A percentile compares a stretch with the other conserved stretches of the same genome.
Evolutionary conservation across 2,329 filamentous ascomycete species (phyloP).

Genomic region (Fusarium sp.): DNA sequence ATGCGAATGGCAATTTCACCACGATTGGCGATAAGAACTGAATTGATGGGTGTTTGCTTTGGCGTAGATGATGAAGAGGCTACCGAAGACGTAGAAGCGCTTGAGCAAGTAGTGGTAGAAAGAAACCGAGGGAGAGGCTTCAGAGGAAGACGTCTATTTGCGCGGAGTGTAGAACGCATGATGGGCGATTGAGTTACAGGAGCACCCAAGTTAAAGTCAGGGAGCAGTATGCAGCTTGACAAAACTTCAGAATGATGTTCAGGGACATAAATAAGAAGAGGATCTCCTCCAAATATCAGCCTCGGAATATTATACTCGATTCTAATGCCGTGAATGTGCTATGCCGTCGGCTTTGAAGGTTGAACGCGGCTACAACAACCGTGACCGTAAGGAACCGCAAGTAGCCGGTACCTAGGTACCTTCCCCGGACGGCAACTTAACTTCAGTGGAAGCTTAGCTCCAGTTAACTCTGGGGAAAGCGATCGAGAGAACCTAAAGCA

Average conservation of each 20-base stretch:
- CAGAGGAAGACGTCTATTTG: conserved; percentile 61
- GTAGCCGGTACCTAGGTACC: conserved; percentile 45
- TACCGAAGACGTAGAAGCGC: conserved; percentile 48
- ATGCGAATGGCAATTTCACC: conserved; percentile 97
- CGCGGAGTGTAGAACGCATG: conserved; percentile 66
- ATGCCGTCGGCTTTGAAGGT: conserved; percentile 42
- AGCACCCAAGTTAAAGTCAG: conserved; percentile 28
- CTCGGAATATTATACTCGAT: conserved; percentile 26
- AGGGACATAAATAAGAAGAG: conserved; percentile 24
- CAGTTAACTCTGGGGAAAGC: conserved; percentile 27
- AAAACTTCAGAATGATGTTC: conserved; percentile 10
- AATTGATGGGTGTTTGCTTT: conserved; percentile 68
- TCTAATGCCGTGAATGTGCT: conserved; percentile 44
- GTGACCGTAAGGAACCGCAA: conserved; percentile 50
- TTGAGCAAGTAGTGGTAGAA: conserved; percentile 51
- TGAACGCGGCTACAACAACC: conserved; percentile 37
- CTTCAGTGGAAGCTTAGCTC: conserved; percentile 5
- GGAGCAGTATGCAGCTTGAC: conserved; percentile 20
- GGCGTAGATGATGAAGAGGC: conserved; percentile 48
- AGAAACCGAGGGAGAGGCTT: conserved; percentile 56
- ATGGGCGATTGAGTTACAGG: conserved; percentile 33
- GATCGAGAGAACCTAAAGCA: background rate
- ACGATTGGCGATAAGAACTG: conserved; percentile 94
- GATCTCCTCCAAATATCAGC: conserved; percentile 3
- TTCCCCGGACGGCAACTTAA: conserved; percentile 42